phyloP scores from a whole-genome alignment of 83 land plant species.

The Diphasiastrum complanatum region DNA sequence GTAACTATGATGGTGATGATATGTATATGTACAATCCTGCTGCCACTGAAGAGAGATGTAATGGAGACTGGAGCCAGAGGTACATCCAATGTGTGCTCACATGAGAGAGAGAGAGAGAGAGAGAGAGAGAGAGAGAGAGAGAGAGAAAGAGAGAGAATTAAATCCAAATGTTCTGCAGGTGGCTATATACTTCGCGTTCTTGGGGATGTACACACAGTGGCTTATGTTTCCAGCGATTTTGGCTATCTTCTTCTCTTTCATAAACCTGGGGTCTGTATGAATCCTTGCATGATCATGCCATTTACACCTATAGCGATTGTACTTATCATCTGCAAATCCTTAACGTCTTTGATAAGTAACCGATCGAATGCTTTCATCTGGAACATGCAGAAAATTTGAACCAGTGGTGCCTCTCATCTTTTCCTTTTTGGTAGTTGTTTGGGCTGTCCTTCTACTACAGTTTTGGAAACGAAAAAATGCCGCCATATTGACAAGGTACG shows the following conservation, averaged over 20 bases:
- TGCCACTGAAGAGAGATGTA: neutral
- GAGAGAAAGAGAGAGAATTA: neutral
- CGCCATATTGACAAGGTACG: slow-evolving; percentile 71
- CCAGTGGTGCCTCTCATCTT: slow-evolving; percentile 57
- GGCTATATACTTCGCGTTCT: slow-evolving; percentile 81
- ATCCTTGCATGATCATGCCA: too few relatives aligned
- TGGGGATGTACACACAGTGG: slow-evolving; percentile 96
- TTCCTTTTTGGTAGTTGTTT: slow-evolving; percentile 52
- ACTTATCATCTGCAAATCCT: too few relatives aligned
- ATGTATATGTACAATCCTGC: neutral
- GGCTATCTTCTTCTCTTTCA: slow-evolving; percentile 45
- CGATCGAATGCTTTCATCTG: too few relatives aligned
- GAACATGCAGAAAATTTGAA: slow-evolving; percentile 50
- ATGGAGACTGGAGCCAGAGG: too few relatives aligned
- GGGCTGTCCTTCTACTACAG: slow-evolving; percentile 86
- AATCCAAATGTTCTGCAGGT: slow-evolving; percentile 41
- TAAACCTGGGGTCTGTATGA: slow-evolving; percentile 78
- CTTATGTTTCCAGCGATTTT: slow-evolving; percentile 66
- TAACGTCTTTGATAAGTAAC: too few relatives aligned
- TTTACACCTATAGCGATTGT: too few relatives aligned
- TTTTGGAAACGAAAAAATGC: slow-evolving; percentile 91
- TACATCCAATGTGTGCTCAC: neutral
- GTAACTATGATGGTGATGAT: neutral
- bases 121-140: neutral
- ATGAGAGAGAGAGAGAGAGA: neutral